Evolutionary conservation across 768 basidiomycete species (phyloP).

Genomic region (Hirschioporus abietinus): DNA sequence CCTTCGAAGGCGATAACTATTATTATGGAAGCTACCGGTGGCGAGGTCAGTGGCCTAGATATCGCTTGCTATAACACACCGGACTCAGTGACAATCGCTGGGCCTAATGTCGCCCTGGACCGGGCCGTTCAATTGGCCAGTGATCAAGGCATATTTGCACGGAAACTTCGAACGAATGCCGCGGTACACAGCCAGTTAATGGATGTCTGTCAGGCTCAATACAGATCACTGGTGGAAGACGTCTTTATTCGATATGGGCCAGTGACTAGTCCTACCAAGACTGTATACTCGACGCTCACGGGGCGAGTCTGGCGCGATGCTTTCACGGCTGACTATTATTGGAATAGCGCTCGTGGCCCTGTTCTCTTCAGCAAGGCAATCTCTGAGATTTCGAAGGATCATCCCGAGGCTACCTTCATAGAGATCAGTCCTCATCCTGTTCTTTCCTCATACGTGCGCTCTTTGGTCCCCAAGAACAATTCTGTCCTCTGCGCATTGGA

Average conservation of each 20-base stretch:
- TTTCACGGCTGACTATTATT: slow-evolving; percentile 35
- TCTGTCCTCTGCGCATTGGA: slow-evolving; percentile 23
- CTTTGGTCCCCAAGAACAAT: slow-evolving; percentile 16
- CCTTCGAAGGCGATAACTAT: slow-evolving; percentile 23
- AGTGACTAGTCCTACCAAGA: slow-evolving; percentile 20
- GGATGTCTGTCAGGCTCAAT: slow-evolving; percentile 29
- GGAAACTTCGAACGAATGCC: slow-evolving; percentile 29
- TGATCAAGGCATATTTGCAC: slow-evolving; percentile 27
- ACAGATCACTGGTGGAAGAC: slow-evolving; percentile 20
- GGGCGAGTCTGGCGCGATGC: slow-evolving; percentile 18
- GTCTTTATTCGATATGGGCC: slow-evolving; percentile 26
- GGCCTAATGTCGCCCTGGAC: slow-evolving; percentile 24
- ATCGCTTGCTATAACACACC: slow-evolving; percentile 38
- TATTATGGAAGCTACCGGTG: slow-evolving; percentile 19
- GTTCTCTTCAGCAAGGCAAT: slow-evolving; percentile 34
- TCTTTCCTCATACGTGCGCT: slow-evolving; percentile 27
- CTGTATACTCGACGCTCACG: slow-evolving; percentile 34
- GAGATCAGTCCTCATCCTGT: slow-evolving; percentile 38
- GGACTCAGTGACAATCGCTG: slow-evolving; percentile 33
- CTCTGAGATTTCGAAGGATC: slow-evolving; percentile 16
- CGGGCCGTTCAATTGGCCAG: slow-evolving; percentile 25
- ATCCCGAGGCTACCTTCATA: slow-evolving; percentile 26
- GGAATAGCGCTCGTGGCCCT: slow-evolving; percentile 32
- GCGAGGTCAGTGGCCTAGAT: slow-evolving; percentile 23
- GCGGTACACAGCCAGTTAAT: slow-evolving; percentile 36